Base-by-base conservation (phyloP, 306 rosid genomes). In the Prunus padus region DNA sequence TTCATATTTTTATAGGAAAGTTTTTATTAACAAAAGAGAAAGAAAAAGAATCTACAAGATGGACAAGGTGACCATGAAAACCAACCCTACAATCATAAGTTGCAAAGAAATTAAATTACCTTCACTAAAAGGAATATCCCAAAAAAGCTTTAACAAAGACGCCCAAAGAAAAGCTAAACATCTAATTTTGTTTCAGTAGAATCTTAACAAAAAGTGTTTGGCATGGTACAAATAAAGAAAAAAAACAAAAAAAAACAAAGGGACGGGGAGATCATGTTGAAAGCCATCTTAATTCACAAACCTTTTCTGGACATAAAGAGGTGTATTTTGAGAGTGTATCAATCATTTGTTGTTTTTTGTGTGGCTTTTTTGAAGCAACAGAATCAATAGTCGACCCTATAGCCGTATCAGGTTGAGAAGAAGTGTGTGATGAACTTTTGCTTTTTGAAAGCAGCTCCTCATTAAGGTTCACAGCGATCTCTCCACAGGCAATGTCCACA, bases 241-340 rank as follows among this genome's bases (percentile, higher is more conserved):
- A 16, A 15, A 18, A 15, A 51, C 0, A 16, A 37, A 37, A 37
- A 37, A 37, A 37, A 11, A 61, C 66, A 14, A 61, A 61, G 42
- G 3, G 22, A 61, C 16, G 20, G 42, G 11, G 23, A 64, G 49
- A 31, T 64, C 69, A 64, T 33, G 69, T 64, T 62, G 69, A 10
- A 33, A 64, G 69, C 23, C 47, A 19, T 19, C 18, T 64, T 37
- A 37, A 23, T 55, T 73, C 71, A 81, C 82, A 83, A 79, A 95
- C 99, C 99, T 96, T 96, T 82, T 96, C 99, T 16, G 99, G 99
- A 88, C 92, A 88, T 80, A 89, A 72, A 37, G 93, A 72, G 66
- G 89, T 77, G 82, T 89, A 89, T 84, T 90, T 96, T 71, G 97
- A 87, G 85, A 92, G 78, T 13, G 90, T 74, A 69, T 70, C 84